Conservation (phyloP, 108 stramenopile species). For the Cyclotella atomus region DNA sequence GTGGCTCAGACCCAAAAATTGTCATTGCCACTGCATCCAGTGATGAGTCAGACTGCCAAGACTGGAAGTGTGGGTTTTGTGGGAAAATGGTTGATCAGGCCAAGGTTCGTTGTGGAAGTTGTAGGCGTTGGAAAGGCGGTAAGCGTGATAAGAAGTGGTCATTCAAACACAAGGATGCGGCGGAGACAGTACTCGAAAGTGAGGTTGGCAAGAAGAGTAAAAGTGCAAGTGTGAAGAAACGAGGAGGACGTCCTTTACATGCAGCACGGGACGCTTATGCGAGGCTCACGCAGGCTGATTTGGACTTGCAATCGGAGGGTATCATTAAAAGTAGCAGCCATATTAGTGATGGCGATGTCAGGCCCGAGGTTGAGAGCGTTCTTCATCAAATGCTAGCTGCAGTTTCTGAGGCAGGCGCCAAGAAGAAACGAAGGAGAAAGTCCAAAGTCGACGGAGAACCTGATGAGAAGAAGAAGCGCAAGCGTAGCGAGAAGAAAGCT, state of each 20-base stretch:
- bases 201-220: constrained; percentile 3
- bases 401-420: not conserved
- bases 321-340: not conserved
- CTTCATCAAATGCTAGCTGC: not conserved
- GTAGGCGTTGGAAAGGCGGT: constrained; percentile 34
- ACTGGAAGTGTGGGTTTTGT: constrained; percentile 36
- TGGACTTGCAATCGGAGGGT: not conserved
- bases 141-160: constrained; percentile 25
- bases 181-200: not conserved
- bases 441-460: too few relatives aligned
- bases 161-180: not conserved
- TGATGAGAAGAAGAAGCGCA: constrained; percentile 9
- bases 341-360: not conserved
- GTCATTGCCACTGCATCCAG: not conserved
- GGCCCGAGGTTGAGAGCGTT: not conserved
- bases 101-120: constrained; percentile 33
- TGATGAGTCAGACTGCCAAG: not conserved
- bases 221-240: not conserved
- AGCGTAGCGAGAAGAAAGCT: constrained; percentile 19
- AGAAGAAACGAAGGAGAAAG: constrained; percentile 1
- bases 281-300: not conserved
- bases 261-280: not conserved
- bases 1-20: not conserved
- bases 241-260: not conserved
- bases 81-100: constrained; percentile 6